Evolutionary conservation across 305 asterid species (phyloP), one percentile per base, ranked within the genome.

Genomic region (Solanum hybrid): DNA sequence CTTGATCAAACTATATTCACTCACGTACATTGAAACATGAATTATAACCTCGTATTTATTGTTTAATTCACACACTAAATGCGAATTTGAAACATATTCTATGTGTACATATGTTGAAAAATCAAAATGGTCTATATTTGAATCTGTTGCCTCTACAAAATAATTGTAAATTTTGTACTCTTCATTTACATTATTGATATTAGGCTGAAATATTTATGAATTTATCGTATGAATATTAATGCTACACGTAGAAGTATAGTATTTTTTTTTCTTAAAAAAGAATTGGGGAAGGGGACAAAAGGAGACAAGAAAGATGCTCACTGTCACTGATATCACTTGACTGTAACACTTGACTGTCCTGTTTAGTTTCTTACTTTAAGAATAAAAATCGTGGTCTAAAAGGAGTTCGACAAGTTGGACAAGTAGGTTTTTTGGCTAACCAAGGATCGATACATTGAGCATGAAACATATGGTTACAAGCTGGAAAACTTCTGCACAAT

Each of bases 391-490:
- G 75, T n/a, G 91, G 86, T 35, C 91, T 89, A 84, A 93, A 94
- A 2, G 94, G 94, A 9, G 93, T 86, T 66, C 96, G 88, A 69
- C 97, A 94, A 36, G 90, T 91, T 0, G 94, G 96, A 26, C 95
- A 93, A 20, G 92, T 95, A 66, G 86, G 87, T 80, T 92, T 94
- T 90, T 75, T 93, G 34, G 86, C 89, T 35, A 93, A 92, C 96
- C 95, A 94, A 87, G 91, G 95, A 85, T 94, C 97, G 26, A 95
- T 92, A 87, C 96, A 95, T 2, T 87, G 91, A 73, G 94, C 94
- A 90, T 94, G 98, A 76, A 95, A 93, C 91, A 93, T 92, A 84
- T 94, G 97, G 77, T 79, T 91, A 88, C 97, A 94, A 87, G 91
- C 92, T 13, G 97, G 97, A 84, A 95, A 90, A 35, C 91, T 91